Percentiles rank a stretch among this genome's conserved stretches.
phyloP scores from a whole-genome alignment of 805 yeast genomes.

The Zygotorulaspora sp. region DNA sequence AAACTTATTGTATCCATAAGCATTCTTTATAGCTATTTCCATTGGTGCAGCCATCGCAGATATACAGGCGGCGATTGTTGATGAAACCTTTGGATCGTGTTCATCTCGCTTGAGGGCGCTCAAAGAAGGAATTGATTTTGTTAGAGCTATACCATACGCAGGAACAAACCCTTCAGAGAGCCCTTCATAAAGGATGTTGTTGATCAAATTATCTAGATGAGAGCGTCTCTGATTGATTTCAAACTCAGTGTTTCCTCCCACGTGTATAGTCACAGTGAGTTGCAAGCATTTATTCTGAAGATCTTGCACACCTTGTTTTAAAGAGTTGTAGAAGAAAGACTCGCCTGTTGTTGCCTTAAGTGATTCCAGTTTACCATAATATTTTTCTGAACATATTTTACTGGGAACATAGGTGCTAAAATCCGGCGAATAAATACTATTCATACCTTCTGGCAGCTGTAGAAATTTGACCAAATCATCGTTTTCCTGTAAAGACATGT shows the following conservation, averaged over 20 bases:
- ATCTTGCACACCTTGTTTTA: conserved; percentile 10
- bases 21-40: conserved; percentile 20
- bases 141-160: conserved; percentile 23
- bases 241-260: conserved; percentile 31
- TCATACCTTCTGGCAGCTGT: conserved; percentile 26
- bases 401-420: conserved; percentile 31
- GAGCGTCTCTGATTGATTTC: conserved; percentile 32
- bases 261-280: conserved; percentile 29
- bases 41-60: conserved; percentile 18
- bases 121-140: conserved; percentile 18
- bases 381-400: conserved; percentile 27
- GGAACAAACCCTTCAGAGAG: conserved; percentile 29
- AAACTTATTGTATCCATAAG: conserved; percentile 15
- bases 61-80: conserved; percentile 16
- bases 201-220: conserved; percentile 27
- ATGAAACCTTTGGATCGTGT: conserved; percentile 5
- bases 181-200: conserved; percentile 27
- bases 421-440: conserved; percentile 28
- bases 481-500: conserved; percentile 25
- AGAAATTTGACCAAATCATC: conserved; percentile 24
- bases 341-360: conserved; percentile 33
- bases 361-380: conserved; percentile 30
- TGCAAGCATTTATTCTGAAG: conserved; percentile 15
- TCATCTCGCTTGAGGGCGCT: neutral
- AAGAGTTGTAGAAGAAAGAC: conserved; percentile 28